phyloP scores from a whole-genome alignment of 2,329 filamentous ascomycete genomes.

The Cercospora nicotianae region DNA sequence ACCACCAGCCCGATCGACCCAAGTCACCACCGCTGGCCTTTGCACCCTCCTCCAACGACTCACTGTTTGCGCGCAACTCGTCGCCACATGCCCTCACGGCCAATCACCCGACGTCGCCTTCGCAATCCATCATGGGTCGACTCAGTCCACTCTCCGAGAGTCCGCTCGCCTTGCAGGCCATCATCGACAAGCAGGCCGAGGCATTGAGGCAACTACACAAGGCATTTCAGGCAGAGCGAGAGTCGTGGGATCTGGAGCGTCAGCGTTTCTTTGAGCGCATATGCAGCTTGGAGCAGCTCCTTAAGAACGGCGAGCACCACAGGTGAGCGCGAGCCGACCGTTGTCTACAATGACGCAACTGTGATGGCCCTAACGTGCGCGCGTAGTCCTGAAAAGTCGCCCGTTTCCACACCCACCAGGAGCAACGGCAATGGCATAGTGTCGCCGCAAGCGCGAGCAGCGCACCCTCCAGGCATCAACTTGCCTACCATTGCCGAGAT shows the following conservation, averaged over 20 bases:
- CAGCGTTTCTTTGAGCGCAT: constrained; percentile 38
- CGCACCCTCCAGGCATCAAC: constrained; percentile 7
- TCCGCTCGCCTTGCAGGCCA: constrained; percentile 34
- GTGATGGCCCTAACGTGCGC: neutral
- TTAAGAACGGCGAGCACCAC: constrained; percentile 38
- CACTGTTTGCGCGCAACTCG: constrained; percentile 32
- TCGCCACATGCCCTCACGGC: constrained; percentile 8
- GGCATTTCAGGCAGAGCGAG: constrained; percentile 39
- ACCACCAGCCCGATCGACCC: constrained; percentile 16
- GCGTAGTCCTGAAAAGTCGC: constrained; percentile 40
- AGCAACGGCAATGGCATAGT: constrained; percentile 20
- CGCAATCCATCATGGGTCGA: constrained; percentile 29
- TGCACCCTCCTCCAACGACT: constrained; percentile 39
- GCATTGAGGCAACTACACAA: constrained; percentile 37
- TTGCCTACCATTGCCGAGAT: constrained; percentile 40
- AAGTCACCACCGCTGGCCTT: constrained; percentile 42
- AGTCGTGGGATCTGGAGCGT: constrained; percentile 39
- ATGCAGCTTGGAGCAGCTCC: constrained; percentile 37
- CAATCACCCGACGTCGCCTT: constrained; percentile 18
- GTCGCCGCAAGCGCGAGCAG: constrained; percentile 19
- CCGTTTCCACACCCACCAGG: constrained; percentile 35
- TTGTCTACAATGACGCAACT: constrained; percentile 12
- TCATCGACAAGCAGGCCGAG: constrained; percentile 39
- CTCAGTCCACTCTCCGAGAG: constrained; percentile 22
- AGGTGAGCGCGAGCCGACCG: constrained; percentile 31